A percentile compares a stretch with the other conserved stretches of the same genome.
Conservation (phyloP, 257 asterid genomes). For the Datura wrightii region DNA sequence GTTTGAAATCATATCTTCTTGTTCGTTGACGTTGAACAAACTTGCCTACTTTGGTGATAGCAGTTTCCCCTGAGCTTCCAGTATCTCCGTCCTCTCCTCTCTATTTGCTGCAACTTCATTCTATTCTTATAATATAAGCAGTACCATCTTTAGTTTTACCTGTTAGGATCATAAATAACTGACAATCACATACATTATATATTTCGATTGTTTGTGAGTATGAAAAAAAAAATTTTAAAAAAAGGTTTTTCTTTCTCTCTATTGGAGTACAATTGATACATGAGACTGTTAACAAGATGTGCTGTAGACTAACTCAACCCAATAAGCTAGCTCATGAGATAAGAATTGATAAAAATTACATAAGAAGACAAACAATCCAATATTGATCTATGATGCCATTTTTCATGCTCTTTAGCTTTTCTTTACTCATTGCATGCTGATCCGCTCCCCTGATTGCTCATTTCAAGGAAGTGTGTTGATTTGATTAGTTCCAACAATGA, state of each 20-base stretch:
- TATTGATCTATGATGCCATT: not conserved
- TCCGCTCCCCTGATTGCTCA: not conserved
- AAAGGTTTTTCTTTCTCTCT: not conserved
- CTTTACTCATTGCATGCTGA: not conserved
- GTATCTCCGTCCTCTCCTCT: not conserved
- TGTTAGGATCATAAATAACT: not conserved
- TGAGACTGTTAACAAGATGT: not conserved
- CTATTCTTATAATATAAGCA: conserved; percentile 29
- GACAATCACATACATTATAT: not conserved
- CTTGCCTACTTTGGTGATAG: conserved; percentile 77
- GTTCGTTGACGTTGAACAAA: conserved; percentile 80
- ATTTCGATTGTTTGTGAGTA: not conserved
- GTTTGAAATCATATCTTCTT: conserved; percentile 81
- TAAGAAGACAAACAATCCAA: too few relatives aligned
- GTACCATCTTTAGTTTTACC: not conserved
- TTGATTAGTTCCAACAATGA: not conserved
- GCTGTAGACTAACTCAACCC: not conserved
- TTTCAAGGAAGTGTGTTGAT: not conserved
- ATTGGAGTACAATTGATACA: not conserved
- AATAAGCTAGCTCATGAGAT: not conserved
- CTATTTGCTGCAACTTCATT: not conserved
- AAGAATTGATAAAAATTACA: not conserved
- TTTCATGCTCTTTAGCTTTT: not conserved
- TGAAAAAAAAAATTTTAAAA: not conserved
- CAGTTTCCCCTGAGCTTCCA: conserved; percentile 32